Conservation (phyloP, 345 rosid species). For the Rhodomyrtus tomentosa region DNA sequence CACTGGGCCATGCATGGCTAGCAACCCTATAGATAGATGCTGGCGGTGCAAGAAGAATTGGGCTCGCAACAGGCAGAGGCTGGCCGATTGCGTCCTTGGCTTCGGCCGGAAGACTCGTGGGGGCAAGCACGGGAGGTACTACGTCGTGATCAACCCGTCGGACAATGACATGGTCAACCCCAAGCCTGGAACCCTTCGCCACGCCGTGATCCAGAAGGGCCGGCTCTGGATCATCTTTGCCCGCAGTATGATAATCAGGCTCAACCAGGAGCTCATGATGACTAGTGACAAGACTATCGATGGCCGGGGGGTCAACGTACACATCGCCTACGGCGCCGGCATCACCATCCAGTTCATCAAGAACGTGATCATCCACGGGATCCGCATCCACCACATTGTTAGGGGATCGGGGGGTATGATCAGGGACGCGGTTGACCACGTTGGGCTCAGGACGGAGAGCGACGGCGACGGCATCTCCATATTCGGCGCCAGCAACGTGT, state of each 20-base stretch:
- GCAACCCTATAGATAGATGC: conserved; percentile 79
- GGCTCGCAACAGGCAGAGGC: conserved; percentile 39
- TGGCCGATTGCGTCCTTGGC: conserved; percentile 51
- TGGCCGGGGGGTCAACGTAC: conserved; percentile 56
- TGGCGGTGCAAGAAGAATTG: conserved; percentile 73
- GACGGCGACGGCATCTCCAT: conserved; percentile 82
- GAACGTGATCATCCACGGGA: conserved; percentile 55
- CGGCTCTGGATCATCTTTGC: conserved; percentile 51
- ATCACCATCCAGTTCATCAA: conserved; percentile 41
- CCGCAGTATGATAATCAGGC: conserved; percentile 46
- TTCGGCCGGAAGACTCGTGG: conserved; percentile 56
- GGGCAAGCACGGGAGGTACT: conserved; percentile 42
- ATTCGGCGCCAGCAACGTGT: conserved; percentile 45
- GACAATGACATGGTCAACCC: conserved; percentile 58
- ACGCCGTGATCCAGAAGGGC: conserved; percentile 22
- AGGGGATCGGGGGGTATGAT: conserved; percentile 42
- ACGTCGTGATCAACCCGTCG: conserved; percentile 47
- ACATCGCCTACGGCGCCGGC: conserved; percentile 54
- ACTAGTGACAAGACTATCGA: conserved; percentile 69
- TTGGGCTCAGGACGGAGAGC: conserved; percentile 44
- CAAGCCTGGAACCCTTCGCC: conserved; percentile 38
- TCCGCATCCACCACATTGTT: conserved; percentile 49
- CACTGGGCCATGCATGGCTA: conserved; percentile 42
- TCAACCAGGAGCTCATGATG: conserved; percentile 56
- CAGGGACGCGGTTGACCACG: conserved; percentile 46